phyloP scores from a whole-genome alignment of 768 basidiomycete genomes.

The Sporobolomyces pararoseus region DNA sequence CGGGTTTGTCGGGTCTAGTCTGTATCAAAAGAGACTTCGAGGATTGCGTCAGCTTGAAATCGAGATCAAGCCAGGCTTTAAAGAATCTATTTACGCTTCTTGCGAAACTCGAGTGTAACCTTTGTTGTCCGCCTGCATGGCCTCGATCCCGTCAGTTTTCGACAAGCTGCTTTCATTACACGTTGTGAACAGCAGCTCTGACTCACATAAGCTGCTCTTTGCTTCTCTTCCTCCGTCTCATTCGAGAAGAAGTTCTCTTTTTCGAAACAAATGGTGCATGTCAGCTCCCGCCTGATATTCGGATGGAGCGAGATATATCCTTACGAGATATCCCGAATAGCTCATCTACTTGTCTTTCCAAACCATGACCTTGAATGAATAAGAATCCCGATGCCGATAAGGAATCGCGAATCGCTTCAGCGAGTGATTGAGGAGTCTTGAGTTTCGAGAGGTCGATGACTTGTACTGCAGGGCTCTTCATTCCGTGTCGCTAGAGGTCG shows the following conservation, averaged over 20 bases:
- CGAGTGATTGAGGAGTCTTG: constrained; percentile 5
- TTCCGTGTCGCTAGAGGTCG: background rate
- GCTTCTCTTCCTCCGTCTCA: constrained; percentile 37
- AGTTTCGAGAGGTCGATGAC: constrained; percentile 24
- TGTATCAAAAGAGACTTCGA: background rate
- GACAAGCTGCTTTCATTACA: background rate
- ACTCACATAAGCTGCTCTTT: constrained; percentile 12
- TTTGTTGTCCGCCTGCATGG: constrained; percentile 21
- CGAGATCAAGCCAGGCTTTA: too few relatives aligned
- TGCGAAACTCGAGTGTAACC: constrained; percentile 34
- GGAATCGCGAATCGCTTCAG: background rate
- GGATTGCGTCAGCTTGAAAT: background rate
- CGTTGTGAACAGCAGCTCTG: background rate
- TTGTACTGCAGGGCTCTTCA: background rate
- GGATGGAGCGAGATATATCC: background rate
- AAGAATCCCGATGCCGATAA: constrained; percentile 25
- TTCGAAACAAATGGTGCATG: too few relatives aligned
- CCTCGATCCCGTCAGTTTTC: background rate
- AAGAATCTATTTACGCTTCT: constrained; percentile 19
- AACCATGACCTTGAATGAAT: constrained; percentile 25
- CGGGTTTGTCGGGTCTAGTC: constrained; percentile 27
- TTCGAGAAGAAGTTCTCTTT: constrained; percentile 31
- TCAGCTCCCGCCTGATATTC: too few relatives aligned
- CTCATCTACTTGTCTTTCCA: constrained; percentile 24
- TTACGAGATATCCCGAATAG: constrained; percentile 35